These are phyloP conservation scores for Carex scoparia DNA, from an alignment of 176 grass and related monocot species.

Conservation along the genomic window DNA sequence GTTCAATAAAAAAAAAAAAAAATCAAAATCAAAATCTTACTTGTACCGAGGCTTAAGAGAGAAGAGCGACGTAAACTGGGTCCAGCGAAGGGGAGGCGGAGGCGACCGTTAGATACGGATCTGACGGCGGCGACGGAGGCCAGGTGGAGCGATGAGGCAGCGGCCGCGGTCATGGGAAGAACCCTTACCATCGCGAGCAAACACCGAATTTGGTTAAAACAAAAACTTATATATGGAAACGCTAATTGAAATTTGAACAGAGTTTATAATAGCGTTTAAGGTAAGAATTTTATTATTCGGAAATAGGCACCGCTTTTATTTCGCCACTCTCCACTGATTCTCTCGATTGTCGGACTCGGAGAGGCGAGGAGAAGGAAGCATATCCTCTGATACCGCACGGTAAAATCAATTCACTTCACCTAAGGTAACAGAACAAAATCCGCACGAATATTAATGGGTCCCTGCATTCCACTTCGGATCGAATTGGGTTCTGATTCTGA, in stretches of 20 bases:
- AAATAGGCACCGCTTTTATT: not conserved
- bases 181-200: constrained; percentile 25
- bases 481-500: no score
- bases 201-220: not conserved
- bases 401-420: no score
- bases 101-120: not conserved
- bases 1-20: not conserved
- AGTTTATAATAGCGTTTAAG: not conserved
- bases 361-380: not conserved
- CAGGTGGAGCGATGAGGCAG: constrained; percentile 7
- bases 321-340: not conserved
- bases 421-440: no score
- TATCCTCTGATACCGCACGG: no score
- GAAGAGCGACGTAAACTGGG: not conserved
- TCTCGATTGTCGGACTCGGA: not conserved
- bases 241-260: not conserved
- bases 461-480: no score
- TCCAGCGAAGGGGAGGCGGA: not conserved
- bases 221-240: not conserved
- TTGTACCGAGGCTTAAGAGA: constrained; percentile 1
- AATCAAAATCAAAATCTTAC: not conserved
- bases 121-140: constrained; percentile 5
- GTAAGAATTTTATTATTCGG: not conserved
- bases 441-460: no score
- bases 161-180: constrained; percentile 20